Percentiles rank a stretch among this genome's conserved stretches.
phyloP scores from a whole-genome alignment of 2,329 filamentous ascomycete species.

The Catunica adiposa region DNA sequence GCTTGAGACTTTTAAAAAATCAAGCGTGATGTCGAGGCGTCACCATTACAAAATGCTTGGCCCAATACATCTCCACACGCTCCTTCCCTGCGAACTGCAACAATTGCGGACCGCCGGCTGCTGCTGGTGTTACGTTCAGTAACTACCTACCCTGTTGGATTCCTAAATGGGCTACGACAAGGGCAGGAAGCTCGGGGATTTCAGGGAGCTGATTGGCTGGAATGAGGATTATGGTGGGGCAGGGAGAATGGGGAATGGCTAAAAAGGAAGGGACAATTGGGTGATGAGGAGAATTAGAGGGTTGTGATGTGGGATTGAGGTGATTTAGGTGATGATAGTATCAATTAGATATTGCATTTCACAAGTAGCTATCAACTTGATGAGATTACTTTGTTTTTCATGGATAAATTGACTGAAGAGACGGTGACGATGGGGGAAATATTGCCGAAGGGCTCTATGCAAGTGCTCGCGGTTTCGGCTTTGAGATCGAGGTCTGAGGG shows the following conservation, averaged over 20 bases:
- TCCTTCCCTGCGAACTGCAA: not conserved
- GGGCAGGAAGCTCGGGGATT: not conserved
- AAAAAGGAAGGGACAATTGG: too few species aligned
- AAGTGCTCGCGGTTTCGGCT: too few species aligned
- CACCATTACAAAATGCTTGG: not conserved
- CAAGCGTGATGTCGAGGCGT: not conserved
- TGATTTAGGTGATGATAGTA: too few species aligned
- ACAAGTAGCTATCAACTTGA: too few species aligned
- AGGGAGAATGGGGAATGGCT: not conserved
- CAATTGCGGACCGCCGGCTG: not conserved
- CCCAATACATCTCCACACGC: not conserved
- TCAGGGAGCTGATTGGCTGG: not conserved
- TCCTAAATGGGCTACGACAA: not conserved
- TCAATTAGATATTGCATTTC: too few species aligned
- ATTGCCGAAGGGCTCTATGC: too few species aligned
- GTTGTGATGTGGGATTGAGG: too few species aligned
- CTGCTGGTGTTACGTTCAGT: not conserved
- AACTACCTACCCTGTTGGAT: not conserved
- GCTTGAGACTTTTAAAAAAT: not conserved
- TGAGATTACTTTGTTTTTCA: too few species aligned
- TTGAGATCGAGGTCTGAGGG: too few species aligned
- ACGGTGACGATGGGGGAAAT: too few species aligned
- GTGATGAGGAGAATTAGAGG: too few species aligned
- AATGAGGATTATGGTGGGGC: not conserved
- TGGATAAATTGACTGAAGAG: too few species aligned